Conservation (phyloP, 2,329 filamentous ascomycete species). For the Conoideocrella luteorostrata region DNA sequence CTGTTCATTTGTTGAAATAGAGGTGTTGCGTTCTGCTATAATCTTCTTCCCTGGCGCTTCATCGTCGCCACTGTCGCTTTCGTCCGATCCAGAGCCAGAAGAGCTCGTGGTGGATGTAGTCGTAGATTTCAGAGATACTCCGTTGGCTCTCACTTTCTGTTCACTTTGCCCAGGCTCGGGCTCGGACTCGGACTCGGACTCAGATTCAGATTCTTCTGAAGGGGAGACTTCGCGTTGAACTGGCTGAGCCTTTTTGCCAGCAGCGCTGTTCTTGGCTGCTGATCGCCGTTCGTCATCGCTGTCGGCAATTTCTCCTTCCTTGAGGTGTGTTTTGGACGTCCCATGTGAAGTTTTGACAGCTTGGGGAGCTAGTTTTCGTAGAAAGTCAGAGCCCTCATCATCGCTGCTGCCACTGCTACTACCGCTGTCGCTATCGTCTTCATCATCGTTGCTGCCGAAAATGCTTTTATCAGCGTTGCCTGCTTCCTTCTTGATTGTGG, state of each 20-base stretch:
- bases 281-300: conserved; percentile 33
- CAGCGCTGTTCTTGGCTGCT: conserved; percentile 16
- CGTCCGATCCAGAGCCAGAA: conserved; percentile 18
- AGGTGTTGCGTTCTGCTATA: background rate
- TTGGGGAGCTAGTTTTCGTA: conserved; percentile 24
- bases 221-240: conserved; percentile 12
- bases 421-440: conserved; percentile 24
- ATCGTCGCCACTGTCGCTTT: conserved; percentile 12
- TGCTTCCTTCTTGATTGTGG: conserved; percentile 25
- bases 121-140: conserved; percentile 2
- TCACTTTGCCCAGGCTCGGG: conserved; percentile 17
- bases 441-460: conserved; percentile 22
- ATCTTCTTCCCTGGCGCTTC: conserved; percentile 12
- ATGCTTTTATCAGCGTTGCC: conserved; percentile 18
- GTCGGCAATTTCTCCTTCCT: conserved; percentile 34
- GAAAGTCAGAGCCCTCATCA: conserved; percentile 24
- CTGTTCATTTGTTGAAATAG: background rate
- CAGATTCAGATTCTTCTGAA: conserved; percentile 23
- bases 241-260: conserved; percentile 8
- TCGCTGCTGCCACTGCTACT: conserved; percentile 28
- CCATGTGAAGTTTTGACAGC: conserved; percentile 10
- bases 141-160: conserved; percentile 8
- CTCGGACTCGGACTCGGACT: conserved; percentile 14
- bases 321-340: conserved; percentile 22
- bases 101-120: conserved; percentile 13